These are phyloP conservation scores for Lasiosphaeria ovina DNA, from an alignment of 495 filamentous ascomycete species.

Conservation along the genomic window DNA sequence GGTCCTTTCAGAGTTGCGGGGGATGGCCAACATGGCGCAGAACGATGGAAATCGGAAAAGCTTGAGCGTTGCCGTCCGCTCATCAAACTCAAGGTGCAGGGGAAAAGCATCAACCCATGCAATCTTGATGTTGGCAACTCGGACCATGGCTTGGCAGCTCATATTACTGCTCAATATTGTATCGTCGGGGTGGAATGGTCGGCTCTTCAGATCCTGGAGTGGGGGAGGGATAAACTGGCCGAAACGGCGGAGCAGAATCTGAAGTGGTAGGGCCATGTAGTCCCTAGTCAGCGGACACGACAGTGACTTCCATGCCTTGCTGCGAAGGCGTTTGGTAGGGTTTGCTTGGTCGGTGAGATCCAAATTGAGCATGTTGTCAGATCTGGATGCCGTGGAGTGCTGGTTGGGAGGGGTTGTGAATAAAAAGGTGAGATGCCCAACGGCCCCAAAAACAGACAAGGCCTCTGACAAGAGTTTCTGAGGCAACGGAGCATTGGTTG, in stretches of 20 bases:
- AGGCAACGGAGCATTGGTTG: neutral
- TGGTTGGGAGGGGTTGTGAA: neutral
- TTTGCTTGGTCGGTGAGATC: neutral
- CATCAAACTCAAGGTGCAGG: constrained; percentile 10
- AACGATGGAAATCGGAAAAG: neutral
- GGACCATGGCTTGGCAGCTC: constrained; percentile 1
- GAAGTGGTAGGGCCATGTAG: neutral
- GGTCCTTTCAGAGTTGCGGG: neutral
- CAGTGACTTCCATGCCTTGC: neutral
- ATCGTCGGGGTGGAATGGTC: neutral
- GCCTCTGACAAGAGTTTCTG: neutral
- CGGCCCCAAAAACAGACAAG: neutral
- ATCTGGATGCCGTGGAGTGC: neutral
- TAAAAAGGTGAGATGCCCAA: neutral
- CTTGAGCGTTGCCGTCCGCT: constrained; percentile 3
- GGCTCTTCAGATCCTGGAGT: neutral
- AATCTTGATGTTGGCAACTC: neutral
- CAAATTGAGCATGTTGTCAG: neutral
- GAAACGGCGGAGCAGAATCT: neutral
- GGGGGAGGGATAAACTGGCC: neutral
- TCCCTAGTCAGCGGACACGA: neutral
- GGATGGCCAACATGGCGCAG: neutral
- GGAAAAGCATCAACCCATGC: constrained; percentile 7
- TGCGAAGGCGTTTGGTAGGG: neutral
- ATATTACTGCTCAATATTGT: constrained; percentile 5